phyloP scores from a whole-genome alignment of 495 filamentous ascomycete genomes.

The Pseudoneurospora amorphoporcata region DNA sequence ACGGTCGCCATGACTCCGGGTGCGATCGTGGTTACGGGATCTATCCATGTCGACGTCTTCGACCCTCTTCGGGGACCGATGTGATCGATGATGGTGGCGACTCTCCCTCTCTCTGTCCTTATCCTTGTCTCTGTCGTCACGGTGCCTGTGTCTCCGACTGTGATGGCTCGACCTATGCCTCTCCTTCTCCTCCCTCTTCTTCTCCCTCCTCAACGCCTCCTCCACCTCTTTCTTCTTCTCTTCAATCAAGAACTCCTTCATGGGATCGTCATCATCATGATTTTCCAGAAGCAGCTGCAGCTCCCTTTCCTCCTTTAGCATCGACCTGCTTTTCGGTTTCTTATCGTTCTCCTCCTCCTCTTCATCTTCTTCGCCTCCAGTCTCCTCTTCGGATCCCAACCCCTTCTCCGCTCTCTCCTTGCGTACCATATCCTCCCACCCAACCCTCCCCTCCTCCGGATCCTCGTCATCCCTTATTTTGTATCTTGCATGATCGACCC shows the following conservation, averaged over 20 bases:
- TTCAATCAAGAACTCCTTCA: slow-evolving; percentile 82
- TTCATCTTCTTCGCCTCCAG: slow-evolving; percentile 25
- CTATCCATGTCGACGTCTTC: slow-evolving; percentile 3
- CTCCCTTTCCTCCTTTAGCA: slow-evolving; percentile 60
- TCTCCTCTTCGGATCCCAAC: slow-evolving; percentile 28
- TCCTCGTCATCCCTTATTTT: slow-evolving; percentile 82
- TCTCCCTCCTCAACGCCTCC: slow-evolving; percentile 49
- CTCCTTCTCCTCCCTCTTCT: slow-evolving; percentile 24
- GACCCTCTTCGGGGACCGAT: slow-evolving; percentile 13
- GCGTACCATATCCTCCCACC: slow-evolving; percentile 36
- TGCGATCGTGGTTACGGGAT: background rate
- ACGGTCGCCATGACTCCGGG: background rate
- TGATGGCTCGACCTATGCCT: slow-evolving; percentile 10
- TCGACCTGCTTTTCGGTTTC: slow-evolving; percentile 27
- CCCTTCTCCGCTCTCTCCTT: slow-evolving; percentile 28
- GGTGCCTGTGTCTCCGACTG: slow-evolving; percentile 40
- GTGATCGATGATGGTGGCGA: slow-evolving; percentile 16
- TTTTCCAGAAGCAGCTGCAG: slow-evolving; percentile 62
- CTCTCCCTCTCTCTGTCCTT: slow-evolving; percentile 5
- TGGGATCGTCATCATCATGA: slow-evolving; percentile 92
- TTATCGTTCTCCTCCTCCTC: slow-evolving; percentile 20
- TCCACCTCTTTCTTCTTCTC: slow-evolving; percentile 85
- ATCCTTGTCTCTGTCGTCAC: background rate
- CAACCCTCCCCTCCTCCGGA: slow-evolving; percentile 43
- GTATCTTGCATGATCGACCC: slow-evolving; percentile 89